phyloP scores from a whole-genome alignment of 1,284 basidiomycete genomes.

The Ceratobasidium sp. region DNA sequence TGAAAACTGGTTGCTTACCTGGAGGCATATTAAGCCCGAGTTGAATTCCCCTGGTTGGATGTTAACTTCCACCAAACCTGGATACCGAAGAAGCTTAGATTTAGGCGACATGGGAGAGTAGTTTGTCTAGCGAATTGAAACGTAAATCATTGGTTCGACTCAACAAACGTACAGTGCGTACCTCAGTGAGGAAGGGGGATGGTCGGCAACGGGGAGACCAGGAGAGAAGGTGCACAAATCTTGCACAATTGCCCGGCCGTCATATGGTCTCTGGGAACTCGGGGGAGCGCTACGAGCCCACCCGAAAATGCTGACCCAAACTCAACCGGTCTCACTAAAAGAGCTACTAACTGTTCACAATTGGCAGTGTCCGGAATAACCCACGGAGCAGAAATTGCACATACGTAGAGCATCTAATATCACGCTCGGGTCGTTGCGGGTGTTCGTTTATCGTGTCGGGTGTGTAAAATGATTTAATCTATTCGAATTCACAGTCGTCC shows the following conservation, averaged over 20 bases:
- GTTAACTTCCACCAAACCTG: conserved; percentile 44
- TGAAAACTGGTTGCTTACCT: conserved; percentile 29
- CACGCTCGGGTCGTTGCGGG: background rate
- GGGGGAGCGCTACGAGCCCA: background rate
- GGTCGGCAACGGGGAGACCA: background rate
- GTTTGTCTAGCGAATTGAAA: background rate
- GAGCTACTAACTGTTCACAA: background rate
- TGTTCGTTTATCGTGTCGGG: background rate
- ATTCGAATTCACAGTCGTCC: background rate
- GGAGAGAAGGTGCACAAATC: background rate
- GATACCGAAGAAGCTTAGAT: conserved; percentile 35
- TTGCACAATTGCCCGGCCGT: background rate
- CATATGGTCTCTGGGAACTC: background rate
- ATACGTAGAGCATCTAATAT: background rate
- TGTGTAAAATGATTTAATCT: background rate
- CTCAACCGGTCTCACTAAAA: conserved; percentile 3
- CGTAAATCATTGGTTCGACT: background rate
- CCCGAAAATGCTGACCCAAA: background rate
- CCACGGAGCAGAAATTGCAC: background rate
- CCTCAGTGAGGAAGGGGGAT: too few relatives aligned
- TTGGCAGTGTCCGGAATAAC: background rate
- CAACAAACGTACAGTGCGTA: too few relatives aligned
- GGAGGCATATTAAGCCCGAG: conserved; percentile 44
- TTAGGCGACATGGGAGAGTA: conserved; percentile 13
- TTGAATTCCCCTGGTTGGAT: conserved; percentile 43